Evolutionary conservation across 2,329 filamentous ascomycete species (phyloP).

Genomic region (Alternaria triticimaculans): DNA sequence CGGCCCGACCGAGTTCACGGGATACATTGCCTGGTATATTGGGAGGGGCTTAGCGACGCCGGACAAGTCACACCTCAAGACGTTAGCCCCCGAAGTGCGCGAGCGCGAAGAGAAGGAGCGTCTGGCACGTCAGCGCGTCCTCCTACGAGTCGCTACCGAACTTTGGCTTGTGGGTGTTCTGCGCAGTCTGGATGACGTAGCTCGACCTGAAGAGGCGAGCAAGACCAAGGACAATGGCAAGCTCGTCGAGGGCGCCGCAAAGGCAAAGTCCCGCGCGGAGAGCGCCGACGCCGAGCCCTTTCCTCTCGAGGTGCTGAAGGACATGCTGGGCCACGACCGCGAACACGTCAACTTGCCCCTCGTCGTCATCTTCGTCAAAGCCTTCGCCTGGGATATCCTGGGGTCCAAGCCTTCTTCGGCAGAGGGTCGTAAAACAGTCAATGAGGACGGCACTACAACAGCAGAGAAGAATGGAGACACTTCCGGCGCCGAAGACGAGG

Average conservation of each 20-base stretch:
- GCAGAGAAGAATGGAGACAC: slow-evolving; percentile 61
- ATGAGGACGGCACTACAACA: slow-evolving; percentile 76
- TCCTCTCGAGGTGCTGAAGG: slow-evolving; percentile 95
- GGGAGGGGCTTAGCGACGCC: slow-evolving; percentile 90
- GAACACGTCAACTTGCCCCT: slow-evolving; percentile 91
- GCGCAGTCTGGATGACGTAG: slow-evolving; percentile 76
- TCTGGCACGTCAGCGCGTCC: slow-evolving; percentile 80
- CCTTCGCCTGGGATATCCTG: slow-evolving; percentile 93
- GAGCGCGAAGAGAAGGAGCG: slow-evolving; percentile 97
- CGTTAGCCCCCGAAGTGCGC: slow-evolving; percentile 77
- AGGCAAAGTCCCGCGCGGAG: slow-evolving; percentile 65
- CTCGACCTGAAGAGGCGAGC: slow-evolving; percentile 69
- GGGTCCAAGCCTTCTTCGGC: slow-evolving; percentile 75
- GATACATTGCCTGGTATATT: slow-evolving; percentile 89
- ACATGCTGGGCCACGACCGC: slow-evolving; percentile 89
- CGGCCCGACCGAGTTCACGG: slow-evolving; percentile 86
- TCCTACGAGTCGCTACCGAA: slow-evolving; percentile 91
- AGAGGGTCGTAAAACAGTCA: slow-evolving; percentile 83
- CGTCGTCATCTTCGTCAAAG: slow-evolving; percentile 93
- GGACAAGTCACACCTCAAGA: slow-evolving; percentile 83
- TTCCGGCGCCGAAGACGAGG: slow-evolving; percentile 60
- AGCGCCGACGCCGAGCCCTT: slow-evolving; percentile 85
- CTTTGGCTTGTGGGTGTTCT: slow-evolving; percentile 92
- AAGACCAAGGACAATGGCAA: slow-evolving; percentile 64
- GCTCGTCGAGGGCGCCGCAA: slow-evolving; percentile 63